Conservation (phyloP, 305 asterid species). For the Fraxinus ornus region DNA sequence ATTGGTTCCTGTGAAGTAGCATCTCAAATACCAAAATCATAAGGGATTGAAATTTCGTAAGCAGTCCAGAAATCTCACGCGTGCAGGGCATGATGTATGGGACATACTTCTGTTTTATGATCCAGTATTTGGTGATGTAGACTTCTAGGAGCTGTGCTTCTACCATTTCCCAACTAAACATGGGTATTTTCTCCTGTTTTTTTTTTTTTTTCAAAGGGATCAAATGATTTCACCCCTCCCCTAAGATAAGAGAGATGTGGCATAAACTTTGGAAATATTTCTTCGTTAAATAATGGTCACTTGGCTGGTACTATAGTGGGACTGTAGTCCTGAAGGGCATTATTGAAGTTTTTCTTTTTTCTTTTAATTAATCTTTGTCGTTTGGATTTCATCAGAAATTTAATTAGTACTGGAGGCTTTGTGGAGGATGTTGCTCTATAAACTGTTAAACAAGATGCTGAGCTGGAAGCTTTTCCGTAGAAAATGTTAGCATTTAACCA, state of each 20-base stretch:
- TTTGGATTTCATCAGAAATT: background rate
- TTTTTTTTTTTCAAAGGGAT: background rate
- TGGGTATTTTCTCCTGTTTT: background rate
- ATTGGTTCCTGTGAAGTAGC: background rate
- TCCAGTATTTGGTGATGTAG: background rate
- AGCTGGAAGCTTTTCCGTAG: background rate
- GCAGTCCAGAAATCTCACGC: background rate
- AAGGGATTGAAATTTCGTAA: background rate
- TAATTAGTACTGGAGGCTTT: constrained; percentile 1
- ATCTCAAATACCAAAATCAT: background rate
- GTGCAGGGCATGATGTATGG: background rate
- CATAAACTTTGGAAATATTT: background rate
- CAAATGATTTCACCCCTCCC: background rate
- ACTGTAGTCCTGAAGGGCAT: background rate
- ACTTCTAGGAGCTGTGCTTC: background rate
- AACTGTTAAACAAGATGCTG: background rate
- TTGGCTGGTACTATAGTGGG: background rate
- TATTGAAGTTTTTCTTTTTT: background rate
- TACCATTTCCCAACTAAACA: background rate
- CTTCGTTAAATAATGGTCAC: background rate
- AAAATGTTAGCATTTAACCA: background rate
- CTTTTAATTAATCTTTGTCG: background rate
- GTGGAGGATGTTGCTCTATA: background rate
- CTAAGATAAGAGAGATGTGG: background rate
- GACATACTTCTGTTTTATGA: background rate